A percentile compares a stretch with the other conserved stretches of the same genome.
Conservation (phyloP, 139 green algal genomes). For the Auxenochlorella protothecoides region DNA sequence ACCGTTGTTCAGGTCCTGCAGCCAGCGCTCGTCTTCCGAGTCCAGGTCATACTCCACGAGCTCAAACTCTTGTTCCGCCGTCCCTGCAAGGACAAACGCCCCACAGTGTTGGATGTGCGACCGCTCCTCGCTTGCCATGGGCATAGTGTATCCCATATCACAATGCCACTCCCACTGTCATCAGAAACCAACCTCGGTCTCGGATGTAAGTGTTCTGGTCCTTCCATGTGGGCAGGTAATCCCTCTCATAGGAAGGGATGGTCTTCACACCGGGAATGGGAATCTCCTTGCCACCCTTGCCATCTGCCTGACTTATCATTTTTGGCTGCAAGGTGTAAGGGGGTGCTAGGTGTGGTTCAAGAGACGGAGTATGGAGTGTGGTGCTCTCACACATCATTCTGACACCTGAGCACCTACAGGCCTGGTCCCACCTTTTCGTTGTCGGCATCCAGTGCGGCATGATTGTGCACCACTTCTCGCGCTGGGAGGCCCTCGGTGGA, state of each 20-base stretch:
- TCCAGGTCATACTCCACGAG: slow-evolving; percentile 94
- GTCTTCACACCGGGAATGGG: slow-evolving; percentile 53
- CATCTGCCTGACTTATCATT: slow-evolving; percentile 22
- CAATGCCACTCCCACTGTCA: no score
- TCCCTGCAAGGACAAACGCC: no score
- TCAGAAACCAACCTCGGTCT: slow-evolving; percentile 30
- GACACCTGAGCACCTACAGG: background rate
- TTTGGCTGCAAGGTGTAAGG: slow-evolving; percentile 16
- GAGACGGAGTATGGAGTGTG: no score
- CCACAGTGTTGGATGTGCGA: no score
- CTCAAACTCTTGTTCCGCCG: no score
- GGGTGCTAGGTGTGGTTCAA: background rate
- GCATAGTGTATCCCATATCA: no score
- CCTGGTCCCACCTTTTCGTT: slow-evolving; percentile 43
- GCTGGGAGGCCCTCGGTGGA: slow-evolving; percentile 34
- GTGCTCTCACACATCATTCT: no score
- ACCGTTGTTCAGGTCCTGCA: slow-evolving; percentile 67
- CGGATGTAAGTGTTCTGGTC: slow-evolving; percentile 60
- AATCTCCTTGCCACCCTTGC: slow-evolving; percentile 45
- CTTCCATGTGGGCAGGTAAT: slow-evolving; percentile 67
- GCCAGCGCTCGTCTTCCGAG: slow-evolving; percentile 83
- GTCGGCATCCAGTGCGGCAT: slow-evolving; percentile 39
- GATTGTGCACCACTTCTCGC: slow-evolving; percentile 38
- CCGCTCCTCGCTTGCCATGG: no score
- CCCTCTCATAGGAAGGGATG: slow-evolving; percentile 52